These are phyloP conservation scores for Talaromyces sp. DNA, from an alignment of 2,329 filamentous ascomycete genomes.

Conservation along the genomic window DNA sequence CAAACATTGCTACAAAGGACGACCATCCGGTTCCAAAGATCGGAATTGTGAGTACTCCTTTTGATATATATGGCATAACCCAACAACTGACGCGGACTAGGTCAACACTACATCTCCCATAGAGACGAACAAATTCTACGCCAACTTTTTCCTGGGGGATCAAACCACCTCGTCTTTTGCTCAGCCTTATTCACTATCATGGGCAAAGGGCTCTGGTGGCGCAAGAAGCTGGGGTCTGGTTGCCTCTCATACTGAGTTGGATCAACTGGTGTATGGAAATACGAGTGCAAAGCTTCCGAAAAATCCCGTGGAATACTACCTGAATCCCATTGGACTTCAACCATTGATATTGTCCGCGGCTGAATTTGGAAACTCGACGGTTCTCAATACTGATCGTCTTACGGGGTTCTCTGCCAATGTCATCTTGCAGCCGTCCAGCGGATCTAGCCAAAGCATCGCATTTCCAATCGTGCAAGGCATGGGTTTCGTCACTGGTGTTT, in stretches of 20 bases:
- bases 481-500: slow-evolving; percentile 77
- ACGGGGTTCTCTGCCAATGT: slow-evolving; percentile 61
- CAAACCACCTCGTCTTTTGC: slow-evolving; percentile 68
- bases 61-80: background rate
- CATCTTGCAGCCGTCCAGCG: slow-evolving; percentile 56
- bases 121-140: slow-evolving; percentile 59
- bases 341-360: slow-evolving; percentile 73
- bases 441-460: slow-evolving; percentile 57
- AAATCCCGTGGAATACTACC: slow-evolving; percentile 64
- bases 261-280: slow-evolving; percentile 63
- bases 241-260: slow-evolving; percentile 67
- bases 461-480: slow-evolving; percentile 88
- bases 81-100: slow-evolving; percentile 19
- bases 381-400: slow-evolving; percentile 50
- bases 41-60: slow-evolving; percentile 30
- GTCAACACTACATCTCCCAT: slow-evolving; percentile 30
- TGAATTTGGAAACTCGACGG: slow-evolving; percentile 62
- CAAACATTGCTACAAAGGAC: slow-evolving; percentile 32
- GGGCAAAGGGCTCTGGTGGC: slow-evolving; percentile 60
- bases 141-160: slow-evolving; percentile 72
- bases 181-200: slow-evolving; percentile 68
- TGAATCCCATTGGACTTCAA: slow-evolving; percentile 77
- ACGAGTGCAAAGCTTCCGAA: slow-evolving; percentile 49
- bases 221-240: slow-evolving; percentile 71
- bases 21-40: slow-evolving; percentile 41